Base-by-base conservation (phyloP, 2,329 filamentous ascomycete species). In the Kalmusia sp. region DNA sequence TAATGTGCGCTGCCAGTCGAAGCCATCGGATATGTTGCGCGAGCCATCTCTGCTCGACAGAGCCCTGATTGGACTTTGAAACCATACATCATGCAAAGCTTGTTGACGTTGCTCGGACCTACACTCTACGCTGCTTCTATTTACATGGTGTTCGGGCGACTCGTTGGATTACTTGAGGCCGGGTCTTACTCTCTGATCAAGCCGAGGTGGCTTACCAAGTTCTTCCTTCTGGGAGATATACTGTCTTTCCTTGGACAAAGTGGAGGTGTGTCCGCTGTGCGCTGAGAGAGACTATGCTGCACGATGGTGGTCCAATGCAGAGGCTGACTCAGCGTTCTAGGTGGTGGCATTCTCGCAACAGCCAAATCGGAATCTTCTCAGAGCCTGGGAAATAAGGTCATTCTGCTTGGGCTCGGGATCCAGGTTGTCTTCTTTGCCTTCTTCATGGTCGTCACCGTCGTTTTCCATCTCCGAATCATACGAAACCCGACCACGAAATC, bases 401-500 rank as follows among this genome's bases (percentile, higher is more conserved):
- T 67, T 41, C 53, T 67, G 19, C 54, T 47, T 4, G 64, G 64
- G 8, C 70, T 83, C 3, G 65, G 76, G 15, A 63, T 82, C 22
- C 80, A 84, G 51, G 66, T 83, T 15, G 28, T 76, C 54, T 78
- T 80, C 56, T 83, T 83, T 59, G 75, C 71, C 4, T 69, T 81
- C 55, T 83, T 83, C 67, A 71, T 80, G 39, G 44, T 68, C 25
- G 51, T 62, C 4, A 55, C 54, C 1, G 53, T 28, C 3, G 34
- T 62, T 1, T 66, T 69, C 22, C 64, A 68, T 34, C 38, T 49
- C 24, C 62, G 64, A 5, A 33, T 65, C 3, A 35, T 52, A 54
- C 19, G 55, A 55, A 4, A 51, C 50, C 28, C 51, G 47, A 9
- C 51, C 52, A 0, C 33, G 55, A 19, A 57, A 45, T 17, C 50